Percentiles rank a stretch among this genome's conserved stretches.
Conservation (phyloP, 23 red algal species). For the Agarophyton chilense region DNA sequence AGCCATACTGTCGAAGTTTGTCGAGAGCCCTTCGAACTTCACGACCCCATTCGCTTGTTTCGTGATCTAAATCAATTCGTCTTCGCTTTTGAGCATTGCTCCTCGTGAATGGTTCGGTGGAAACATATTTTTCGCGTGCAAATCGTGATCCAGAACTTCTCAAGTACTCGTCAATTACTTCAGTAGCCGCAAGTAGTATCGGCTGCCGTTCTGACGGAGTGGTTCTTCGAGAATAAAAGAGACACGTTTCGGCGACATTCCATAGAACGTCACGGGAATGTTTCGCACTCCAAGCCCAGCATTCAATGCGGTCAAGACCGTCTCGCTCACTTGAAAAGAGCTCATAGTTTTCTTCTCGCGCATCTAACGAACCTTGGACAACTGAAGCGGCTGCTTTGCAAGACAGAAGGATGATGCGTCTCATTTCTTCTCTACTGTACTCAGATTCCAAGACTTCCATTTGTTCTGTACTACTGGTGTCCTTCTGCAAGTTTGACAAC, state of each 20-base stretch:
- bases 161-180: slow-evolving; percentile 45
- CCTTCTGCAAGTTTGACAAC: slow-evolving; percentile 12
- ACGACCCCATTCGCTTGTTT: slow-evolving; percentile 30
- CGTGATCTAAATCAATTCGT: slow-evolving; percentile 25
- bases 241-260: slow-evolving; percentile 29
- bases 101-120: neutral
- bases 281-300: slow-evolving; percentile 20
- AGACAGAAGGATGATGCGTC: slow-evolving; percentile 1
- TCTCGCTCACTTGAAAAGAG: neutral
- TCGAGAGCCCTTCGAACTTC: slow-evolving; percentile 18
- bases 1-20: slow-evolving; percentile 28
- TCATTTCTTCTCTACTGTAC: neutral
- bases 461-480: neutral
- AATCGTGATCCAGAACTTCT: slow-evolving; percentile 1
- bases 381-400: slow-evolving; percentile 39
- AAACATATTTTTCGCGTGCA: neutral
- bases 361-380: slow-evolving; percentile 30
- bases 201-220: neutral
- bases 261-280: slow-evolving; percentile 4
- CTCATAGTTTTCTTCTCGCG: slow-evolving; percentile 20
- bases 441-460: neutral
- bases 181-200: slow-evolving; percentile 10
- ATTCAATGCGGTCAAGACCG: slow-evolving; percentile 22
- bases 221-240: neutral
- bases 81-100: slow-evolving; percentile 46